These are phyloP conservation scores for Carex kokanica DNA, from an alignment of 176 grass and related monocot genomes.

Conservation along the genomic window DNA sequence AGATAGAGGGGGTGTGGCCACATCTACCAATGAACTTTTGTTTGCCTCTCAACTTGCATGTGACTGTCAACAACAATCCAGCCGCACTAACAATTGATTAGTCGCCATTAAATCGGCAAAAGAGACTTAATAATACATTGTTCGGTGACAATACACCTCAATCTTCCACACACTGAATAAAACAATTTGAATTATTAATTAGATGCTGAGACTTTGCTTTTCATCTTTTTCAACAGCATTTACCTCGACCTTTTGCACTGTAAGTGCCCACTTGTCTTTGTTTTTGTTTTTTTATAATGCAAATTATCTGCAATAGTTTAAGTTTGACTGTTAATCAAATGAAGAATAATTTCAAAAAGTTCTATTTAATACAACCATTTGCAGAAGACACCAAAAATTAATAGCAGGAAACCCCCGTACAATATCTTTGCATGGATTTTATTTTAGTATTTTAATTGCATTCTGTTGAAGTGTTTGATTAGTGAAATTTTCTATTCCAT, in stretches of 20 bases:
- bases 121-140: conserved; percentile 20
- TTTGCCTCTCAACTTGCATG: conserved; percentile 28
- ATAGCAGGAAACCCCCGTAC: no score
- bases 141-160: conserved; percentile 35
- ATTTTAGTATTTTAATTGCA: not conserved
- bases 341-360: conserved; percentile 21
- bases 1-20: not conserved
- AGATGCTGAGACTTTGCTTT: not conserved
- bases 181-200: conserved; percentile 17
- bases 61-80: conserved; percentile 30
- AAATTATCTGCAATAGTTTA: conserved; percentile 10
- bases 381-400: not conserved
- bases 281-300: not conserved
- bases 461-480: conserved; percentile 4
- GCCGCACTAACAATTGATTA: conserved; percentile 31
- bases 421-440: conserved; percentile 24
- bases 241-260: conserved; percentile 13
- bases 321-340: conserved; percentile 31
- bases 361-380: conserved; percentile 2
- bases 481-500: not conserved
- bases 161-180: conserved; percentile 29
- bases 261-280: conserved; percentile 7
- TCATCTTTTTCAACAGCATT: conserved; percentile 19
- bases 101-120: conserved; percentile 18
- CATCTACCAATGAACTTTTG: conserved; percentile 34